Evolutionary conservation across 208 protist genomes (phyloP), one percentile per base, ranked within the genome.

Genomic region (Phytomonas sp.): DNA sequence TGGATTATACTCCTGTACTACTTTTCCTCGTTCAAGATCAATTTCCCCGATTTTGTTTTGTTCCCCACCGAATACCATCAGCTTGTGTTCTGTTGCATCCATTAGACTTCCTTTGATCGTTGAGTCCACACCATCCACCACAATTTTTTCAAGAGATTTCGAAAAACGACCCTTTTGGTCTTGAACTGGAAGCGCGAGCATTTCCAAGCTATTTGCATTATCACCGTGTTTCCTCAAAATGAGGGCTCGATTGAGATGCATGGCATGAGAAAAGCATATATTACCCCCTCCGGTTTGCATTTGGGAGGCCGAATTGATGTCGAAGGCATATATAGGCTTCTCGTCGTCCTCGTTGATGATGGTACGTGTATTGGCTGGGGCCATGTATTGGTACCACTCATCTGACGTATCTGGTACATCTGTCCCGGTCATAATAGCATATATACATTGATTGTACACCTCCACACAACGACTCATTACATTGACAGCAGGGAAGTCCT

Each of bases 371-470:
- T 60, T 45, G 4, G 61, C 19, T 16, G 45, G 60, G 6, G 61
- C 63, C 42, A 91, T 34, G 70, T 86, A 87, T 8, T 85, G 60
- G 69, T 78, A 79, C 63, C 60, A 67, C 72, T 85, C 72, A 45
- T 85, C 73, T 11, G 85, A 72, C 3, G 60, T 60, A 67, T 85
- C 75, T 5, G 80, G 63, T 52, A 75, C 67, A 6, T 76, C 70
- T 34, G 76, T 64, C 12, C 71, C 74, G 5, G 75, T 85, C 61
- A 84, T 62, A 26, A 82, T 65, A 40, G 74, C 77, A 72, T 91
- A 91, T 26, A 73, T 79, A 71, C 85, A 91, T 31, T 76, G 73
- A 69, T 91, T 91, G 77, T 80, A 91, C 31, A 86, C 60, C 30
- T 80, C 69, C 1, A 87, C 75, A 70, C 87, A 87, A 31, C 62